Evolutionary conservation across 2,329 filamentous ascomycete genomes (phyloP).

Genomic region (Fusarium tjaetaba): DNA sequence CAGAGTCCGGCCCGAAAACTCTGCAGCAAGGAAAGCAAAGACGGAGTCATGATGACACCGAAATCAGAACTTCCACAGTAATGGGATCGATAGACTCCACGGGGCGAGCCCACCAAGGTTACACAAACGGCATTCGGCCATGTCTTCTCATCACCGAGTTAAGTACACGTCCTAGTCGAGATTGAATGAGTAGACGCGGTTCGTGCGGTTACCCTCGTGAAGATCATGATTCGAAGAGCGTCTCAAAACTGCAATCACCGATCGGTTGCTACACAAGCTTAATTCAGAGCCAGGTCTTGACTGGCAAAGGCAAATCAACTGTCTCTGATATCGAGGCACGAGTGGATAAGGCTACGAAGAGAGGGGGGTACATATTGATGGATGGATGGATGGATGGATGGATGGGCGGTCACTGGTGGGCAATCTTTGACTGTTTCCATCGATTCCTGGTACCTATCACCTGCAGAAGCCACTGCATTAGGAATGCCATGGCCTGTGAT

Average conservation of each 20-base stretch:
- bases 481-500: conserved; percentile 41
- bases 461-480: conserved; percentile 40
- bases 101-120: neutral
- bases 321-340: conserved; percentile 15
- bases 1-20: conserved; percentile 63
- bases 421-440: conserved; percentile 20
- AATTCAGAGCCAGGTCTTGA: neutral
- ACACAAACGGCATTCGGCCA: neutral
- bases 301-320: neutral
- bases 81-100: neutral
- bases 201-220: conserved; percentile 7
- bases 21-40: conserved; percentile 65
- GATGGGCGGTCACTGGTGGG: neutral
- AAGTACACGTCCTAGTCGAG: no score
- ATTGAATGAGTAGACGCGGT: neutral
- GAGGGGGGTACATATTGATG: neutral
- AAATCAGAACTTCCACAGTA: conserved; percentile 51
- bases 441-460: conserved; percentile 20
- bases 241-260: conserved; percentile 35
- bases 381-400: neutral
- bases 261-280: conserved; percentile 15
- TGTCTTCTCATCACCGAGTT: neutral
- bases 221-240: neutral
- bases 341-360: neutral
- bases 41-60: conserved; percentile 58